Conservation (phyloP, 1,284 basidiomycete genomes). For the Hypsizygus ulmarius region DNA sequence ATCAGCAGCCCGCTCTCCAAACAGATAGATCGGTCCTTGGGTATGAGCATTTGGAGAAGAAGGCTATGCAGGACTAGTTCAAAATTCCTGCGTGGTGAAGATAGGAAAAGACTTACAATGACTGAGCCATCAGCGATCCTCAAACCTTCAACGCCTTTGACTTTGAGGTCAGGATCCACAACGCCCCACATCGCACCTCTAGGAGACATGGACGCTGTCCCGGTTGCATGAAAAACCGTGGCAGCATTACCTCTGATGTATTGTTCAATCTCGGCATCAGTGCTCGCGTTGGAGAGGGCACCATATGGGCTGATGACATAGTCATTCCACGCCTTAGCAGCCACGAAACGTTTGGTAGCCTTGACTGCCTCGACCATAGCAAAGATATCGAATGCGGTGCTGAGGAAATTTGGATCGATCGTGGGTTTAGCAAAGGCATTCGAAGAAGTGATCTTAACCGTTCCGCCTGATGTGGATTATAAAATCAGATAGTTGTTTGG, state of each 20-base stretch:
- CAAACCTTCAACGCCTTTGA: slow-evolving; percentile 42
- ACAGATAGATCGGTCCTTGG: slow-evolving; percentile 26
- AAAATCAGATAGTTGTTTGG: not conserved
- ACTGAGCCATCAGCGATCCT: slow-evolving; percentile 48
- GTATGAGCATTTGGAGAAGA: slow-evolving; percentile 23
- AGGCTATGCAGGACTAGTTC: slow-evolving; percentile 14
- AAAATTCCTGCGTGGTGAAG: not conserved
- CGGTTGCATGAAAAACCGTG: slow-evolving; percentile 41
- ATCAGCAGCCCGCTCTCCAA: slow-evolving; percentile 30
- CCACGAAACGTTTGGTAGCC: slow-evolving; percentile 24
- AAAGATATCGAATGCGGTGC: slow-evolving; percentile 25
- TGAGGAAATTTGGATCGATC: slow-evolving; percentile 35
- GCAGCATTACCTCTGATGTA: slow-evolving; percentile 34
- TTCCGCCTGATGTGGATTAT: slow-evolving; percentile 22
- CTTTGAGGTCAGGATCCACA: slow-evolving; percentile 40
- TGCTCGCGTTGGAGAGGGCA: slow-evolving; percentile 26
- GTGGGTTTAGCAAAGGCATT: slow-evolving; percentile 35
- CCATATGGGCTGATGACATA: slow-evolving; percentile 31
- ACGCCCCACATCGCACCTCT: slow-evolving; percentile 29
- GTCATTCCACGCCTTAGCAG: slow-evolving; percentile 29
- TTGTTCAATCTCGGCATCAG: slow-evolving; percentile 37
- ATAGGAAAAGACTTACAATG: slow-evolving; percentile 27
- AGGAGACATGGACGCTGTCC: slow-evolving; percentile 35
- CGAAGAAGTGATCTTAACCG: slow-evolving; percentile 25
- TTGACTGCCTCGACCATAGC: slow-evolving; percentile 26